Base-by-base conservation (phyloP, 2,329 filamentous ascomycete genomes). In the Scortechinia acanthostroma region DNA sequence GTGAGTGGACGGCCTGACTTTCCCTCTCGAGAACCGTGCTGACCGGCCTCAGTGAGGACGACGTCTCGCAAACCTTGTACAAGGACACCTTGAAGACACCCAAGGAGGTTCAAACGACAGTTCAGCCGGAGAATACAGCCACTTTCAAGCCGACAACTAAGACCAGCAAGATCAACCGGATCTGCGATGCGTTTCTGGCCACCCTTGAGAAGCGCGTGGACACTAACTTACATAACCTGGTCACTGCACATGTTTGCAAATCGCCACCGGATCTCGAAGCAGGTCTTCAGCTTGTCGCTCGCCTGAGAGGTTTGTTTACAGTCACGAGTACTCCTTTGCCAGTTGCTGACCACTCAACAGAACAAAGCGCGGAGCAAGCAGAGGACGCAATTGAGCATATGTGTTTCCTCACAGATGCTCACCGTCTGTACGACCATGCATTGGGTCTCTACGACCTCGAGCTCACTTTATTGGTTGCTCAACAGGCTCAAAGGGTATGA, bases 161-260 rank as follows among this genome's bases (percentile, higher is more conserved):
- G 17, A 17, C 6, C 6, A 40, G 35, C 42, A 98, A 98, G 59
- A 80, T 95, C 55, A 98, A 97, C 61, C 73, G 71, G 2, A 84
- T 98, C 37, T 97, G 93, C 57, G 84, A 96, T 60, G 86, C 88
- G 0, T 85, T 97, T 50, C 70, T 97, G 10, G 68, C 76, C 6
- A 74, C 76, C 3, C 73, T 98, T 4, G 69, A 76, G 45, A 66
- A 73, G 15, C 76, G 77, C 46, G 78, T 82, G 50, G 66, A 63
- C 68, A 59, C 81, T 62, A 62, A 86, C 77, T 62, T 96, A 33
- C 91, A 96, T 56, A 97, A 95, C 58, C 85, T 93, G 50, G 88
- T 98, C 56, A 97, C 93, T 0, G 88, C 91, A 1, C 86, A 97
- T 57, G 88, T 97, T 25, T 96, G 89, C 76, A 98, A 97, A 61